phyloP scores from a whole-genome alignment of 1,139 yeast genomes.

The Geotrichum europaeum region DNA sequence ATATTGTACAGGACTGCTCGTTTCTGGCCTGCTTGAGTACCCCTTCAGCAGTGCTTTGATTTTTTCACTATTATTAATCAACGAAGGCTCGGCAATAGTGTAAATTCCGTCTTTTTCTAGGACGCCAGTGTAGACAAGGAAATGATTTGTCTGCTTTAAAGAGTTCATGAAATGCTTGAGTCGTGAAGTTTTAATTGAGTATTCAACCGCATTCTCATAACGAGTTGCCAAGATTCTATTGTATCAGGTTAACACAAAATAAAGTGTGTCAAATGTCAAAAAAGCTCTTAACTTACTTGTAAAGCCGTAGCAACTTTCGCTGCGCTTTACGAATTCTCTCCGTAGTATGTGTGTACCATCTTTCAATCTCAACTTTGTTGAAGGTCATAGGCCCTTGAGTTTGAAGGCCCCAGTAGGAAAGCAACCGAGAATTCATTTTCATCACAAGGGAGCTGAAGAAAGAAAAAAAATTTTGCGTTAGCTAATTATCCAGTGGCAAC shows the following conservation, averaged over 20 bases:
- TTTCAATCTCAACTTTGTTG: conserved; percentile 54
- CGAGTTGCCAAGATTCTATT: conserved; percentile 52
- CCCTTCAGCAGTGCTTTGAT: conserved; percentile 37
- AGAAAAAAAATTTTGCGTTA: neutral
- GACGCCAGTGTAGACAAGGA: conserved; percentile 68
- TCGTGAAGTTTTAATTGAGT: conserved; percentile 49
- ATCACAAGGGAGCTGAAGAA: conserved; percentile 49
- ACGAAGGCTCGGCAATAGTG: conserved; percentile 60
- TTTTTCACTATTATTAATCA: conserved; percentile 40
- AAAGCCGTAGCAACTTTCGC: conserved; percentile 76
- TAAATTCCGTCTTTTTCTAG: conserved; percentile 72
- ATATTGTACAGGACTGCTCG: conserved; percentile 48
- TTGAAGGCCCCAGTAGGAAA: conserved; percentile 67
- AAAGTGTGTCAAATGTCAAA: neutral
- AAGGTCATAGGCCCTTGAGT: conserved; percentile 55
- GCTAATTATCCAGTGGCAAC: conserved; percentile 17
- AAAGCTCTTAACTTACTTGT: conserved; percentile 36
- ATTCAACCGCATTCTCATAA: conserved; percentile 71
- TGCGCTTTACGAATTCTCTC: conserved; percentile 83
- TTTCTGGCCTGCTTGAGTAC: conserved; percentile 29
- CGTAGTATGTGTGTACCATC: conserved; percentile 77
- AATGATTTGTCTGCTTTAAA: conserved; percentile 63
- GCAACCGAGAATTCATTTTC: conserved; percentile 61
- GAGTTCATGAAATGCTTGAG: conserved; percentile 50
- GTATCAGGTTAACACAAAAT: neutral